Evolutionary conservation across 2,329 filamentous ascomycete genomes (phyloP), one percentile per base, ranked within the genome.

Genomic region (Achaetomium macrosporum): DNA sequence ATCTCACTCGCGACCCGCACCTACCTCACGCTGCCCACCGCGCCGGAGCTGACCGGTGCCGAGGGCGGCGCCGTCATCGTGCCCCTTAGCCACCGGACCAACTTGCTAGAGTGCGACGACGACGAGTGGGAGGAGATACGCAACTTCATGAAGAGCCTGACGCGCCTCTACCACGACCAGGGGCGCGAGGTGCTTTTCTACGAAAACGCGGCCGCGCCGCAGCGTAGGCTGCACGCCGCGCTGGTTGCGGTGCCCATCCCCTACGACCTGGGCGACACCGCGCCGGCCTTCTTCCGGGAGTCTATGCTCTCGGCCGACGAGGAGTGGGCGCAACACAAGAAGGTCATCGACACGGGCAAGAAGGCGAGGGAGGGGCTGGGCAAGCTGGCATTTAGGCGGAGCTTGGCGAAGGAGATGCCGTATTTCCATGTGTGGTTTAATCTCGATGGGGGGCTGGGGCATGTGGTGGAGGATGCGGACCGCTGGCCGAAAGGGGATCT

Each of bases 91-190:
- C 93, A 99, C 67, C 85, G 85, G 48, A 83, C 78, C 20, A 99
- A 97, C 67, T 81, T 99, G 0, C 75, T 99, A n/a, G 92, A 96
- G 69, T 99, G 93, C 69, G 92, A 97, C 69, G 92, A 99, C 65
- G 93, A 99, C 66, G 93, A 99, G 68, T 99, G 95, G 95, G 93
- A 99, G 66, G 93, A 99, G 70, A 85, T 99, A 6, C 87, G 93
- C 61, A 99, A 99, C 69, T 99, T 99, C 67, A 97, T 97, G 92
- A 99, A 99, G 73, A 87, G 83, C 54, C 77, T 99, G 17, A 96
- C 87, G 5, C 84, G 92, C 42, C 87, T 96, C 82, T 99, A 97
- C 70, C 90, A 95, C 71, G 87, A 91, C 41, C 90, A 95, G 68
- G 90, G 91, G 11, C 87, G 88, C 47, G 89, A 93, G 63, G 91